Conservation (phyloP, 257 asterid genomes). For the Nemophila menziesii region DNA sequence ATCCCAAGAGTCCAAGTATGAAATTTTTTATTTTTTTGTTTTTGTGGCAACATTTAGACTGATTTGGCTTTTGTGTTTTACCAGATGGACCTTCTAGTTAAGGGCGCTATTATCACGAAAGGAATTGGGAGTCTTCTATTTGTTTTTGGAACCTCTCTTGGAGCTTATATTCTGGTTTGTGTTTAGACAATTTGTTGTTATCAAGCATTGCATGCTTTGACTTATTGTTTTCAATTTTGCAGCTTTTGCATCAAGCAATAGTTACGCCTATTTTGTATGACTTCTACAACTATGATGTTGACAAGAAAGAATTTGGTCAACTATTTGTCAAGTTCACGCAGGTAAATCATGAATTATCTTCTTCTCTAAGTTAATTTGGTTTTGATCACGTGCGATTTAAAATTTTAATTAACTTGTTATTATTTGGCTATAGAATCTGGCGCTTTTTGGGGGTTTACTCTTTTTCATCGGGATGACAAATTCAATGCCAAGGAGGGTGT, state of each 20-base stretch:
- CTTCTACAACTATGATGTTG: conserved; percentile 84
- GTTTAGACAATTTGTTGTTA: conserved; percentile 2
- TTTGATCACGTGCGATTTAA: neutral
- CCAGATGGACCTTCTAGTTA: conserved; percentile 64
- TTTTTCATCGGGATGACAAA: conserved; percentile 89
- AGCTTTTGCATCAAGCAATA: conserved; percentile 78
- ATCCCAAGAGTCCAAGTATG: conserved; percentile 69
- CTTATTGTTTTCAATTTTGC: conserved; percentile 8
- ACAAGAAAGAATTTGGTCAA: conserved; percentile 54
- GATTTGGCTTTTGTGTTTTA: conserved; percentile 3
- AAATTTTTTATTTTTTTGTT: neutral
- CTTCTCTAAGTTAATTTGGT: neutral
- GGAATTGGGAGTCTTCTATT: conserved; percentile 75
- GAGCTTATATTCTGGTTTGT: conserved; percentile 74
- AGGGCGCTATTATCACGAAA: conserved; percentile 60
- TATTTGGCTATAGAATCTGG: conserved; percentile 42
- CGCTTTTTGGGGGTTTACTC: conserved; percentile 68
- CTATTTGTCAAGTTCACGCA: conserved; percentile 69
- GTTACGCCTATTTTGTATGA: conserved; percentile 66
- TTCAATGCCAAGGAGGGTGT: conserved; percentile 60
- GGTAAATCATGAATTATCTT: conserved; percentile 24
- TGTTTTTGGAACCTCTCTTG: conserved; percentile 69
- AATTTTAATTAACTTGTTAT: neutral
- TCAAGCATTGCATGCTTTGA: neutral
- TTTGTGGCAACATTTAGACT: neutral